Evolutionary conservation across 768 basidiomycete genomes (phyloP), one percentile per base, ranked within the genome.

Genomic region (Mycena galopus): DNA sequence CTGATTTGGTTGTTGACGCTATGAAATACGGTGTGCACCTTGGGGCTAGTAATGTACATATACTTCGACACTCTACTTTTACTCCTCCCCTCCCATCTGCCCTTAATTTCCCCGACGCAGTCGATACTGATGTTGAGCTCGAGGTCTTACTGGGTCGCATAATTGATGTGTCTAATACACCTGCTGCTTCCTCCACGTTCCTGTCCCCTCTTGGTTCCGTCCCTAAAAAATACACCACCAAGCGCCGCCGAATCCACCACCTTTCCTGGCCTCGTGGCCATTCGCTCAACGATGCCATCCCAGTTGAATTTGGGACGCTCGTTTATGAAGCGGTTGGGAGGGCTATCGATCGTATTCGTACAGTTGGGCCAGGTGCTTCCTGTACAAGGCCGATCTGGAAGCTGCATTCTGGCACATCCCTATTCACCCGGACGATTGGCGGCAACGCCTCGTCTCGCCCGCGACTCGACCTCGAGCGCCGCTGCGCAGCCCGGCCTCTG

Each of bases 351-450:
- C 65, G 71, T 3, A 67, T 75, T 19, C 71, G 67, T 6, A n/a
- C 44, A 3, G 68, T 59, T 1, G 72, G 77, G 0, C 58, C 47
- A 1, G 67, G 72, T 14, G 62, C 1, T 72, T 76, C 23, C 55
- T 78, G 6, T 67, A 69, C 44, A 79, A 78, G 33, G 76, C 75
- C 6, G 77, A 79, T 60, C 61, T 79, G 0, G 73, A 75, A 21
- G 78, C 77, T 9, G 30, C 73, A 11, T 71, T 60, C 71, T 37
- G 72, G 57, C 51, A 33, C 47, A 30, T 71, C 67, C 3, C 57
- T 23, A 27, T 50, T 39, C 33, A 67, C 55, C 67, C 32, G 25
- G 30, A 53, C 23, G 23, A 39, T 30, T 44, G 70, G 37, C 69
- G 39, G 35, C 35, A 37, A 37, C 35, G 4, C 35, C 35, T 37